Percentiles rank a stretch among this genome's conserved stretches.
These are phyloP conservation scores for Westerdykella aurantiaca DNA, from an alignment of 2,329 filamentous ascomycete species.

Conservation along the genomic window DNA sequence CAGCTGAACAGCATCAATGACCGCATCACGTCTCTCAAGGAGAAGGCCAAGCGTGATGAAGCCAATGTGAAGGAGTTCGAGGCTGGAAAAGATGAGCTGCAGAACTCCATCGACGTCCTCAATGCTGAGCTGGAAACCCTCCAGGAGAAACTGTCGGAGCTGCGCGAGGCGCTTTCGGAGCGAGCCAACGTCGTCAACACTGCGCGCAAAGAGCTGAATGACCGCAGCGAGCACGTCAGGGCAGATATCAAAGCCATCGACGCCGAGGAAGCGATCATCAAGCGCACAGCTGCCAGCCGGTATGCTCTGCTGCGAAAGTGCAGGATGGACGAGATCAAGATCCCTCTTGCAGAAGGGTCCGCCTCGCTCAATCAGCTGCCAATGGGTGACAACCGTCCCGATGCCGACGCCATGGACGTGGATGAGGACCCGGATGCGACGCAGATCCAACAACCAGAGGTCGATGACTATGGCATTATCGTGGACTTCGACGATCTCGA, in stretches of 20 bases:
- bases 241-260: slow-evolving; percentile 66
- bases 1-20: slow-evolving; percentile 63
- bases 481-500: slow-evolving; percentile 78
- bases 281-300: slow-evolving; percentile 76
- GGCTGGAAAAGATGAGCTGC: slow-evolving; percentile 66
- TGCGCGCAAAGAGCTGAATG: slow-evolving; percentile 73
- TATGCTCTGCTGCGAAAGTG: slow-evolving; percentile 82
- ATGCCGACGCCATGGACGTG: slow-evolving; percentile 87
- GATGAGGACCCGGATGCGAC: slow-evolving; percentile 59
- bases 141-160: slow-evolving; percentile 63
- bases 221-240: slow-evolving; percentile 79
- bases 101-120: slow-evolving; percentile 65
- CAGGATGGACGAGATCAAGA: slow-evolving; percentile 85
- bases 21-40: slow-evolving; percentile 64
- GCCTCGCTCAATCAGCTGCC: slow-evolving; percentile 71
- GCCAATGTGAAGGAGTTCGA: slow-evolving; percentile 59
- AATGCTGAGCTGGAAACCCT: slow-evolving; percentile 73
- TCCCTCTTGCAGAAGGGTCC: slow-evolving; percentile 72
- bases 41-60: slow-evolving; percentile 60
- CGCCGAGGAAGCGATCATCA: slow-evolving; percentile 75
- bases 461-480: slow-evolving; percentile 87
- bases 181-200: slow-evolving; percentile 72
- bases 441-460: slow-evolving; percentile 49
- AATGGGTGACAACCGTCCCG: slow-evolving; percentile 68
- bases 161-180: slow-evolving; percentile 61